Evolutionary conservation across 129 eudicot species (phyloP), one percentile per base, ranked within the genome.

Genomic region (Chrysanthemum seticuspe): DNA sequence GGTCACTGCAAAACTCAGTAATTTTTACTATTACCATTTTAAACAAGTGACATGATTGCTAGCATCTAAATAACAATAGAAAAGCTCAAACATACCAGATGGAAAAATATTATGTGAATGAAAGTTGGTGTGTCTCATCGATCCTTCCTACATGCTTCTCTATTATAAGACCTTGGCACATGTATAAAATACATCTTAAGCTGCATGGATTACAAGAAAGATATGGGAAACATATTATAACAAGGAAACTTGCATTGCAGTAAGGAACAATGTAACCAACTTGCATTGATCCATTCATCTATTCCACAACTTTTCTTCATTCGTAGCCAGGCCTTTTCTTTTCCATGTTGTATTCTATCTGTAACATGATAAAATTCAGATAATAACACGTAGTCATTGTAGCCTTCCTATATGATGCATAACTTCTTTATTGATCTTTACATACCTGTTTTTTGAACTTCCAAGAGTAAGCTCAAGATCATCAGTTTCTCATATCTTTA

Each of bases 391-490:
- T 34, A 18, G 25, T 19, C 25, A 19, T 16, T 58, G 34, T 21
- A 58, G 63, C 34, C 45, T 48, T 0, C 25, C 52, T 19, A 15
- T 40, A 58, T 18, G 8, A 9, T 36, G 45, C 45, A 23, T 56
- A 21, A 57, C 21, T 72, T 60, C 6, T 4, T 71, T 56, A 6
- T 36, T 36, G 9, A 21, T 23, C 5, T 65, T 45, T n/a, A 29
- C 52, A 27, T 60, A 89, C 91, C 91, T 84, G 36, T 89, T 82
- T 74, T 60, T 84, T 51, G 96, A 82, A 76, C 25, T 83, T 62
- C 91, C 91, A 49, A 91, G 97, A 64, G 97, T 91, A 75, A 88
- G 97, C 75, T 90, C 95, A 48, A 90, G 97, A 72, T 85, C 97
- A 85, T 90, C 97, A 14, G 91, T 36, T 36, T 36, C 45, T 36